Evolutionary conservation across 306 rosid genomes (phyloP).

Genomic region (Astragalus membranaceus): DNA sequence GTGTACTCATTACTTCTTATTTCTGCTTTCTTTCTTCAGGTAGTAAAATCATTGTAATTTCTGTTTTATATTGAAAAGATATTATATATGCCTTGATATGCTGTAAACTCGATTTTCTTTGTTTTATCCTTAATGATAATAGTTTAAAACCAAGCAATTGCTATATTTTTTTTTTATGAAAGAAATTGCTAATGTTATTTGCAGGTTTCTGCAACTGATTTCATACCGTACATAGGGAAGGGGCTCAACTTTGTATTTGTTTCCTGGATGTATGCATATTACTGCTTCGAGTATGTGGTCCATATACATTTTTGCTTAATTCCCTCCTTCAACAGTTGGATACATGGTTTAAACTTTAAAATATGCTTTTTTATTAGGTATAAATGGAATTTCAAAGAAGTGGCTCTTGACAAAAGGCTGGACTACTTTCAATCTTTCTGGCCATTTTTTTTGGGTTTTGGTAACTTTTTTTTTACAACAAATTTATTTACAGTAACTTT

Average conservation of each 20-base stretch:
- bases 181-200: conserved; percentile 11
- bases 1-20: conserved; percentile 68
- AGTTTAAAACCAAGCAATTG: conserved; percentile 12
- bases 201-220: conserved; percentile 80
- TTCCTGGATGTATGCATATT: conserved; percentile 97
- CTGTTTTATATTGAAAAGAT: not conserved
- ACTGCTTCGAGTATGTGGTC: conserved; percentile 85
- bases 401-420: conserved; percentile 70
- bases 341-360: conserved; percentile 17
- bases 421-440: conserved; percentile 81
- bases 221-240: conserved; percentile 76
- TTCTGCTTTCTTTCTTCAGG: conserved; percentile 82
- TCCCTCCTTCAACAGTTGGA: conserved; percentile 10
- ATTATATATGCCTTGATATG: conserved; percentile 12
- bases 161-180: too few species aligned
- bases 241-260: conserved; percentile 69
- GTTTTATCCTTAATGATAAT: not conserved
- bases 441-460: conserved; percentile 95
- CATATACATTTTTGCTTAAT: conserved; percentile 10
- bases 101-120: not conserved
- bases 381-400: conserved; percentile 86
- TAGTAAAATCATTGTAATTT: conserved; percentile 23
- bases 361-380: conserved; percentile 45
- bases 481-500: conserved; percentile 9
- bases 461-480: conserved; percentile 26